A percentile compares a stretch with the other conserved stretches of the same genome.
phyloP scores from a whole-genome alignment of 768 basidiomycete species.

The Podaxis carcinomalis region DNA sequence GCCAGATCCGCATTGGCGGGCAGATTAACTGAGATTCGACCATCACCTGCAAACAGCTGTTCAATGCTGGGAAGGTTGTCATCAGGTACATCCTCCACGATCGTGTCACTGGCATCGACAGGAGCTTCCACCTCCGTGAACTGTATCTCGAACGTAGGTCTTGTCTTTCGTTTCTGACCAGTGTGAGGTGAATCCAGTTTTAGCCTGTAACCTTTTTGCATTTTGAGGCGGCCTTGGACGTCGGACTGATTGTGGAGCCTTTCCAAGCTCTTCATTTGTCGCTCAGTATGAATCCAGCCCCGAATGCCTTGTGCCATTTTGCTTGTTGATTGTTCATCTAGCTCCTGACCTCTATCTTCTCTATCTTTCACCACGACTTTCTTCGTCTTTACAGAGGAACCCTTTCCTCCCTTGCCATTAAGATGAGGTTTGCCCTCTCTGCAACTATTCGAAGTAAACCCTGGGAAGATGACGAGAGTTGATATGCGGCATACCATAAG shows the following conservation, averaged over 20 bases:
- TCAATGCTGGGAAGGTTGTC: constrained; percentile 39
- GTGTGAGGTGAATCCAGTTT: constrained; percentile 31
- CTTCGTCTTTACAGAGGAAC: constrained; percentile 6
- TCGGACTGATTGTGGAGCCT: constrained; percentile 37
- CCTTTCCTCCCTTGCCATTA: constrained; percentile 26
- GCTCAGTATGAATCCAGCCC: constrained; percentile 20
- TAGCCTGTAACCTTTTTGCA: constrained; percentile 36
- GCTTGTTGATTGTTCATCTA: constrained; percentile 13
- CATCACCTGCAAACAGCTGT: background rate
- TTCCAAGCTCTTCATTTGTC: constrained; percentile 36
- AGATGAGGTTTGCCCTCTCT: constrained; percentile 52
- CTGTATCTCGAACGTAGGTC: constrained; percentile 46
- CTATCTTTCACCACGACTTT: background rate
- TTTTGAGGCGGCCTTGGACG: constrained; percentile 32
- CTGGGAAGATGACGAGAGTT: background rate
- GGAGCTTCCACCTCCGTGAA: constrained; percentile 38
- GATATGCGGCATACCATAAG: constrained; percentile 49
- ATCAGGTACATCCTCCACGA: constrained; percentile 24
- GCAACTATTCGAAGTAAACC: constrained; percentile 44
- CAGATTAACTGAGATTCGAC: background rate
- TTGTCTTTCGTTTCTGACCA: constrained; percentile 20
- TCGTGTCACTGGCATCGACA: constrained; percentile 16
- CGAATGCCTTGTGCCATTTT: constrained; percentile 5
- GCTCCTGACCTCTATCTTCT: constrained; percentile 9
- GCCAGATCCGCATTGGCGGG: background rate